Conservation (phyloP, 2,329 filamentous ascomycete genomes). For the Pseudonectria foliicola region DNA sequence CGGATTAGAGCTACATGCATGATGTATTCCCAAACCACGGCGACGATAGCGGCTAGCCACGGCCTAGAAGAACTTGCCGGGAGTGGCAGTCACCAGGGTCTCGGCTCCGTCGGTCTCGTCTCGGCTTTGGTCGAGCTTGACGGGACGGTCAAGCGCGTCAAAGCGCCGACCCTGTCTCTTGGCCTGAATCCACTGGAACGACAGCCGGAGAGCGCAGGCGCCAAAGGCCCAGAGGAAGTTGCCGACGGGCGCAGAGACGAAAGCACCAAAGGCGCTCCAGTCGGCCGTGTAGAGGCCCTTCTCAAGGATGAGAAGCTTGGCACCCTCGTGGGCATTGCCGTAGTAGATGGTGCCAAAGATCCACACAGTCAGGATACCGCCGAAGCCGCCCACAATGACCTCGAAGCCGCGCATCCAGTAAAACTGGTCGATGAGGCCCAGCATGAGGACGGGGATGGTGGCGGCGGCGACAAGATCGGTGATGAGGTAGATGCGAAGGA, state of each 20-base stretch:
- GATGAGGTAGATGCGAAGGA: slow-evolving; percentile 77
- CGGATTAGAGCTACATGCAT: no score
- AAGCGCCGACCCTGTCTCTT: slow-evolving; percentile 56
- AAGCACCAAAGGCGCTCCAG: slow-evolving; percentile 78
- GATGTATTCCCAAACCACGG: no score
- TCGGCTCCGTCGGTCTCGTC: slow-evolving; percentile 23
- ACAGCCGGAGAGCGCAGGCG: slow-evolving; percentile 54
- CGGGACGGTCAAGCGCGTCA: slow-evolving; percentile 55
- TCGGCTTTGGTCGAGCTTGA: slow-evolving; percentile 20
- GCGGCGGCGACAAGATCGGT: slow-evolving; percentile 72
- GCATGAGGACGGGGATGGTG: slow-evolving; percentile 64
- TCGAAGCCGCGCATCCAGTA: slow-evolving; percentile 78
- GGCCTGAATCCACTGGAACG: slow-evolving; percentile 50
- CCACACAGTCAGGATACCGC: slow-evolving; percentile 73
- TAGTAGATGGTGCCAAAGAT: slow-evolving; percentile 77
- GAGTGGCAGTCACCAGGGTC: slow-evolving; percentile 25
- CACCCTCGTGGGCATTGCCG: slow-evolving; percentile 55
- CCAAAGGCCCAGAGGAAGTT: slow-evolving; percentile 64
- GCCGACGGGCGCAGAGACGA: slow-evolving; percentile 71
- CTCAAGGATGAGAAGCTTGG: slow-evolving; percentile 62
- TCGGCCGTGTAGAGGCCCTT: slow-evolving; percentile 68
- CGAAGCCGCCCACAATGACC: slow-evolving; percentile 69
- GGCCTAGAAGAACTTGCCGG: slow-evolving; percentile 49
- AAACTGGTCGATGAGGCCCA: slow-evolving; percentile 63
- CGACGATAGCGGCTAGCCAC: not conserved